Conservation (phyloP, 2,329 filamentous ascomycete species). For the Aphanoascus verrucosus region DNA sequence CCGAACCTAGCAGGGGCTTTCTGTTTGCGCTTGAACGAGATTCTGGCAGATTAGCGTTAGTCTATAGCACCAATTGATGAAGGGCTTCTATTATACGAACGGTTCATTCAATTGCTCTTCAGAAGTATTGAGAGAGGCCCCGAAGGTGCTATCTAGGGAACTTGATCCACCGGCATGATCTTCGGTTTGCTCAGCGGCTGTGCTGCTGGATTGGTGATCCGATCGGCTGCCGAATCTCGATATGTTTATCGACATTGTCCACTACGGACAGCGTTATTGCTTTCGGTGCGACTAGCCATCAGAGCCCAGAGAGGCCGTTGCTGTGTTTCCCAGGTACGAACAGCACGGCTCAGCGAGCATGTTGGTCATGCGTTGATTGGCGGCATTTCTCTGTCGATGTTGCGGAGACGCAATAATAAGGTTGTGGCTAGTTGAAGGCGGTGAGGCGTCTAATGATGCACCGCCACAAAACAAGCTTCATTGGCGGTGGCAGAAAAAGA, state of each 20-base stretch:
- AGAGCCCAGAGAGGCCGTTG: neutral
- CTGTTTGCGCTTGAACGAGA: constrained; percentile 37
- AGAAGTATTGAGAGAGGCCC: neutral
- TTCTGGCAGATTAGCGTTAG: constrained; percentile 19
- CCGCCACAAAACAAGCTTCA: constrained; percentile 8
- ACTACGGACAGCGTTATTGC: constrained; percentile 11
- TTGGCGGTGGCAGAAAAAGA: constrained; percentile 12
- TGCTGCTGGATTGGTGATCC: neutral
- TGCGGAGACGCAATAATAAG: neutral
- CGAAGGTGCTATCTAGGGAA: neutral
- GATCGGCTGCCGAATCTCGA: constrained; percentile 6
- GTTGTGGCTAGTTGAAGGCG: constrained; percentile 9
- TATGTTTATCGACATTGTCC: constrained; percentile 15
- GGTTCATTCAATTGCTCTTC: constrained; percentile 27
- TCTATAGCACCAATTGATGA: constrained; percentile 1
- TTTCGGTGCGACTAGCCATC: constrained; percentile 4
- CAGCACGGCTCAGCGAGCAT: neutral
- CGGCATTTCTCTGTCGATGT: neutral
- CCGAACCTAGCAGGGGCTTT: constrained; percentile 32
- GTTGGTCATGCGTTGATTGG: neutral
- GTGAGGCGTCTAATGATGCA: constrained; percentile 1
- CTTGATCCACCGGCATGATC: neutral
- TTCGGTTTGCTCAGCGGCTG: neutral
- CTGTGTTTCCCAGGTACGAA: neutral
- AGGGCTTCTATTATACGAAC: constrained; percentile 19